These are phyloP conservation scores for Cephalotrichum gorgonifer DNA, from an alignment of 2,329 filamentous ascomycete species.

Conservation along the genomic window DNA sequence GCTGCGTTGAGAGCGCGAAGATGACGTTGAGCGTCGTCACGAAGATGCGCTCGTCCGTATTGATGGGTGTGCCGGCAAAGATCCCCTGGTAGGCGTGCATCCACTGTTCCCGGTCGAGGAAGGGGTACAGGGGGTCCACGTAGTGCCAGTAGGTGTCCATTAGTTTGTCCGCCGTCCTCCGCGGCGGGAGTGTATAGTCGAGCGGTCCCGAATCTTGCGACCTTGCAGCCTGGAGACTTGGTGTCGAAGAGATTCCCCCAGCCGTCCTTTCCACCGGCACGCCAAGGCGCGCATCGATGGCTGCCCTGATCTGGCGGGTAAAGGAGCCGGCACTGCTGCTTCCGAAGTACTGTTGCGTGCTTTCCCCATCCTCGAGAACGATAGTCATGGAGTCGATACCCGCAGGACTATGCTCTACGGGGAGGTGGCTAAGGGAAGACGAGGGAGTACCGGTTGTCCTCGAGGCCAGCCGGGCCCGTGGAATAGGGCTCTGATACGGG, in stretches of 20 bases:
- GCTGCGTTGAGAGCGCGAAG: slow-evolving; percentile 32
- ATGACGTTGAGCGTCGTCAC: slow-evolving; percentile 34
- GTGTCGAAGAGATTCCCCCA: slow-evolving; percentile 3
- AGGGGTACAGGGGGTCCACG: slow-evolving; percentile 34
- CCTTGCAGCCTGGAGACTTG: slow-evolving; percentile 1
- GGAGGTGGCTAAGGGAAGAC: not conserved
- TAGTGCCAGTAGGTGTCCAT: slow-evolving; percentile 35
- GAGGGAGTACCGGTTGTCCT: not conserved
- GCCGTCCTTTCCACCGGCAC: not conserved
- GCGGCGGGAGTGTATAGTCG: slow-evolving; percentile 30
- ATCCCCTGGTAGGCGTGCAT: slow-evolving; percentile 26
- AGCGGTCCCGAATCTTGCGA: slow-evolving; percentile 13
- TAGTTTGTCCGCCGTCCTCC: slow-evolving; percentile 31
- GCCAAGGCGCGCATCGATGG: slow-evolving; percentile 22
- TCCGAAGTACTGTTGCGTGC: slow-evolving; percentile 32
- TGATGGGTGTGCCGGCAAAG: slow-evolving; percentile 24
- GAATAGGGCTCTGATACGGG: not conserved
- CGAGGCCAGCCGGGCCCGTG: not conserved
- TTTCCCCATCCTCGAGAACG: slow-evolving; percentile 27
- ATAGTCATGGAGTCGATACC: slow-evolving; percentile 34
- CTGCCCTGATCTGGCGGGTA: slow-evolving; percentile 32
- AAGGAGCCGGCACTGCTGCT: slow-evolving; percentile 36
- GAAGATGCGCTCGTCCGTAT: slow-evolving; percentile 28
- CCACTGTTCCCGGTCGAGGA: slow-evolving; percentile 27
- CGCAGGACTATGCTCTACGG: slow-evolving; percentile 14